Conservation (phyloP, 164 flowering plant genomes). For the Liquidambar formosana region DNA sequence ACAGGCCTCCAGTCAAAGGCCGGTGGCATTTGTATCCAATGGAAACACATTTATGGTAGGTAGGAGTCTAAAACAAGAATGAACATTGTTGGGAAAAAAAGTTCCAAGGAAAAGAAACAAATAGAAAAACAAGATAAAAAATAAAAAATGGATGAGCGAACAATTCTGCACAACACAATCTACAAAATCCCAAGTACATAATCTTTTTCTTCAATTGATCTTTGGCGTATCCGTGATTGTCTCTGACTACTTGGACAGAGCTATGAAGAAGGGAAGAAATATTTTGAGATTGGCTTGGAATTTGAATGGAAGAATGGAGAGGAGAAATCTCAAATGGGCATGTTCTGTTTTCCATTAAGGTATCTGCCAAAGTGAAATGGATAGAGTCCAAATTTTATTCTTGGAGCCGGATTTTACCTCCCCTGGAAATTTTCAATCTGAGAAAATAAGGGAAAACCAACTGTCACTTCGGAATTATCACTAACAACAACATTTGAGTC, state of each 20-base stretch:
- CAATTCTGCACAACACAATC: not conserved
- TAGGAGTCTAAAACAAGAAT: too few relatives aligned
- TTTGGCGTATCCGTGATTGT: too few relatives aligned
- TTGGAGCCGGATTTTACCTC: slow-evolving; percentile 28
- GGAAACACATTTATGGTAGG: too few relatives aligned
- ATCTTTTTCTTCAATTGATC: not conserved
- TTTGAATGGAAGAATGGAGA: too few relatives aligned
- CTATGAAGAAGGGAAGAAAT: too few relatives aligned
- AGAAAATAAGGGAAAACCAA: slow-evolving; percentile 37
- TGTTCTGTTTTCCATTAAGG: not conserved
- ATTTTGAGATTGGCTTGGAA: too few relatives aligned
- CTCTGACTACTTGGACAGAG: too few relatives aligned
- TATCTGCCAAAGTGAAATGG: not conserved
- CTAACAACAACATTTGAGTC: slow-evolving; percentile 4
- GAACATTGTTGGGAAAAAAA: not conserved
- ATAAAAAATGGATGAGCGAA: too few relatives aligned
- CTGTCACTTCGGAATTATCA: slow-evolving; percentile 35
- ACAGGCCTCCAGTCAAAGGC: too few relatives aligned
- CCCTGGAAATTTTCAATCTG: slow-evolving; percentile 45
- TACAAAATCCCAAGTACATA: not conserved
- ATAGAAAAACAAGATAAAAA: not conserved
- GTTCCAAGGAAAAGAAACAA: not conserved
- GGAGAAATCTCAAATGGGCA: not conserved
- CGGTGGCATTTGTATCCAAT: too few relatives aligned
- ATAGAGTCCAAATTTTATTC: not conserved